A percentile compares a stretch with the other conserved stretches of the same genome.
Conservation (phyloP, 768 basidiomycete genomes). For the Rhizopogon vesiculosus region DNA sequence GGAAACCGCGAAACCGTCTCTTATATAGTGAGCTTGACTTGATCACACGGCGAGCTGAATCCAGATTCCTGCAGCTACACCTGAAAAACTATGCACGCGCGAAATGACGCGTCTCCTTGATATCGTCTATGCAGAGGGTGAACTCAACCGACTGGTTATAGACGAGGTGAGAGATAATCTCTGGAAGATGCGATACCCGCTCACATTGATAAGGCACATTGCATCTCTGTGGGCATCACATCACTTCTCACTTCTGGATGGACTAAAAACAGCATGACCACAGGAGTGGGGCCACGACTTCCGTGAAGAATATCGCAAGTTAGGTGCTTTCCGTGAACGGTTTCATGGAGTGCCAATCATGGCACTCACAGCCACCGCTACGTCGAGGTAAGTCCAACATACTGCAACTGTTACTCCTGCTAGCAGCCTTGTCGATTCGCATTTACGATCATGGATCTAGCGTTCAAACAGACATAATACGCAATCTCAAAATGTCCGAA, state of each 20-base stretch:
- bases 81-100: constrained; percentile 59
- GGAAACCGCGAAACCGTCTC: constrained; percentile 52
- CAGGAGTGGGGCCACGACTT: constrained; percentile 89
- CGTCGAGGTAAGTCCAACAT: constrained; percentile 44
- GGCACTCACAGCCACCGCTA: constrained; percentile 85
- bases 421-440: background rate
- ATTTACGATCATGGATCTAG: constrained; percentile 29
- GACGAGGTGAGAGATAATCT: constrained; percentile 56
- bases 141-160: constrained; percentile 70
- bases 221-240: constrained; percentile 60
- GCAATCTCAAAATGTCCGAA: constrained; percentile 54
- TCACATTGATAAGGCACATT: constrained; percentile 55
- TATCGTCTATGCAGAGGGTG: constrained; percentile 45
- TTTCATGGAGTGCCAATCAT: constrained; percentile 76
- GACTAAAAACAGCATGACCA: background rate
- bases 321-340: constrained; percentile 64
- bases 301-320: constrained; percentile 63
- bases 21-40: constrained; percentile 58
- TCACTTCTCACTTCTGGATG: background rate
- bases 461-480: constrained; percentile 71
- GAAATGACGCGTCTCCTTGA: constrained; percentile 52
- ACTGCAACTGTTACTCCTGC: background rate
- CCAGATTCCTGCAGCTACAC: constrained; percentile 49
- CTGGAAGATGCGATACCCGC: background rate
- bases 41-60: background rate